phyloP scores from a whole-genome alignment of 2,329 filamentous ascomycete genomes.

The Geoglossum cookeanum region DNA sequence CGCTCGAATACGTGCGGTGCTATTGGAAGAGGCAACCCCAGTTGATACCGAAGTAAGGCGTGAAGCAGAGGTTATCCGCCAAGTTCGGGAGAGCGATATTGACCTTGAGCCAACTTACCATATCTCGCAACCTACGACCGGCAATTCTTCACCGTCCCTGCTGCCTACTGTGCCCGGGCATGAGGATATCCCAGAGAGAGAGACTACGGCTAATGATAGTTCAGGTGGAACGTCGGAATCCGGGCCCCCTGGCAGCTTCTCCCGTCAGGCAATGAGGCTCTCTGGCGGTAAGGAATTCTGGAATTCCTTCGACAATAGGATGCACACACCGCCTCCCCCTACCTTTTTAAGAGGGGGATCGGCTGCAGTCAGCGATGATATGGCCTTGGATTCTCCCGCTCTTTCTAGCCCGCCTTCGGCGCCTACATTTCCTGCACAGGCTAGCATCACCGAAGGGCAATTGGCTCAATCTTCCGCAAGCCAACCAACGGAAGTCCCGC shows the following conservation, averaged over 20 bases:
- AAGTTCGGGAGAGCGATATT: slow-evolving; percentile 78
- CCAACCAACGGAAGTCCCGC: slow-evolving; percentile 54
- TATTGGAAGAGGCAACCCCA: slow-evolving; percentile 74
- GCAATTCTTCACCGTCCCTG: not conserved
- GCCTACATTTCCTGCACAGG: slow-evolving; percentile 2
- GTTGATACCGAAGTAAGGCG: slow-evolving; percentile 75
- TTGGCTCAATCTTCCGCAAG: slow-evolving; percentile 19
- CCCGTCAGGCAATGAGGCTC: slow-evolving; percentile 52
- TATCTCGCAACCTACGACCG: slow-evolving; percentile 2
- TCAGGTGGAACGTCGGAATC: slow-evolving; percentile 9
- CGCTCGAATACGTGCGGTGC: slow-evolving; percentile 72
- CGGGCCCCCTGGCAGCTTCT: slow-evolving; percentile 45
- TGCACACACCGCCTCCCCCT: slow-evolving; percentile 41
- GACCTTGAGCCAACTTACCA: slow-evolving; percentile 29
- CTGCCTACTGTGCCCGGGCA: slow-evolving; percentile 34
- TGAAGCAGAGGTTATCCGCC: slow-evolving; percentile 88
- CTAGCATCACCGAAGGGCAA: slow-evolving; percentile 9
- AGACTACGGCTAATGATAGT: slow-evolving; percentile 35
- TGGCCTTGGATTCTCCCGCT: slow-evolving; percentile 52
- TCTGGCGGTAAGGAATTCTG: slow-evolving; percentile 57
- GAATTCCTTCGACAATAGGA: slow-evolving; percentile 57
- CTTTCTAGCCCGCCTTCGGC: slow-evolving; percentile 17
- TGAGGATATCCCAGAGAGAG: slow-evolving; percentile 52
- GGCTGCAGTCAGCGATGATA: slow-evolving; percentile 42
- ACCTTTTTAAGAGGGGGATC: slow-evolving; percentile 36